These are phyloP conservation scores for Priceomyces carsonii DNA, from an alignment of 805 yeast species.

Conservation along the genomic window DNA sequence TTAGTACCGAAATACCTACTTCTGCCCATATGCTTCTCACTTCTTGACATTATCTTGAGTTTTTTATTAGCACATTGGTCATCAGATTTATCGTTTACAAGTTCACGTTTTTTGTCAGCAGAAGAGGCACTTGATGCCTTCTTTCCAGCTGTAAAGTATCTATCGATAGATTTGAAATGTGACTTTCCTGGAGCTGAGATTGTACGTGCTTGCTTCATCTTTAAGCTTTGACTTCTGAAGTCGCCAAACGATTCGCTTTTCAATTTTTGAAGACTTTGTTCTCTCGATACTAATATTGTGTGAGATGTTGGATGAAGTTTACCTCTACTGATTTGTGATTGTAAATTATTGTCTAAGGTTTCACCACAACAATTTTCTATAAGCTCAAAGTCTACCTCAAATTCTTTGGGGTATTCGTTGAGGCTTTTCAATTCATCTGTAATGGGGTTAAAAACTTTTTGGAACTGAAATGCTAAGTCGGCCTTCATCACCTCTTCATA, in stretches of 20 bases:
- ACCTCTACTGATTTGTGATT: slow-evolving; percentile 62
- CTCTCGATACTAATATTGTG: slow-evolving; percentile 47
- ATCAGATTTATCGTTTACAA: slow-evolving; percentile 2
- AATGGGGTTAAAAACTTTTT: slow-evolving; percentile 79
- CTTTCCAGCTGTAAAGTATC: too few relatives aligned
- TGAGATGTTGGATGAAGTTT: slow-evolving; percentile 65
- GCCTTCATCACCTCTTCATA: slow-evolving; percentile 65
- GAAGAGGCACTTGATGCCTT: too few relatives aligned
- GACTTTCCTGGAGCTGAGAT: slow-evolving; percentile 4
- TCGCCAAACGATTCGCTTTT: slow-evolving; percentile 16
- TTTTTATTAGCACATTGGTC: too few relatives aligned
- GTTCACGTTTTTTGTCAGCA: slow-evolving; percentile 15
- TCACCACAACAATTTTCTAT: slow-evolving; percentile 49
- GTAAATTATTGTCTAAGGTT: slow-evolving; percentile 46
- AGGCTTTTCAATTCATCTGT: slow-evolving; percentile 52
- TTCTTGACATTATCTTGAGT: too few relatives aligned
- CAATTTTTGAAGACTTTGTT: slow-evolving; percentile 28
- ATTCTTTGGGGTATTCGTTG: slow-evolving; percentile 50
- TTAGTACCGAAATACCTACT: too few relatives aligned
- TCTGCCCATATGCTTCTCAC: too few relatives aligned
- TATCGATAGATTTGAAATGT: slow-evolving; percentile 2
- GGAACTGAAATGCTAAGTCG: slow-evolving; percentile 75
- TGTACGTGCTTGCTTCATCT: too few relatives aligned
- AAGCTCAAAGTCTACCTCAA: slow-evolving; percentile 42
- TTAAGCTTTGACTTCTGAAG: too few relatives aligned